Evolutionary conservation across 2,329 filamentous ascomycete species (phyloP), one percentile per base, ranked within the genome.

Genomic region (Mariannaea elegans): DNA sequence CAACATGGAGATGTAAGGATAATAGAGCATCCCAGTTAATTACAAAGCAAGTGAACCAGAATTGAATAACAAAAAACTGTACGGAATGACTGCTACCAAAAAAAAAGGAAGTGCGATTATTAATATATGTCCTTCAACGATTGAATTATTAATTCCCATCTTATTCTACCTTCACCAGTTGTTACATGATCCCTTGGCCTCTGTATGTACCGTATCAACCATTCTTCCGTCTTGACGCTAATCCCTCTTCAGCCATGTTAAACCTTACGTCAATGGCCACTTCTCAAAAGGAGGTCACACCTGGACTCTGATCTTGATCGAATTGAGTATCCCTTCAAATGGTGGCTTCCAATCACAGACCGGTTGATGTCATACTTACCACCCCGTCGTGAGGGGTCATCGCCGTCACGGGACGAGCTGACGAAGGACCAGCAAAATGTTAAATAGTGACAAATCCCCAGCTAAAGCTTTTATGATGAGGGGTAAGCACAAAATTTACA

Each of bases 381-480:
- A 13, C 41, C 24, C 47, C 48, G 42, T 12, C 58, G 54, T 61
- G 58, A 61, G 58, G 58, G 58, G 58, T 61, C 36, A 39, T 19
- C 44, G 41, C 19, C 44, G 44, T 61, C 58, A 61, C 53, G 53
- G 45, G 58, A 56, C 52, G 39, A 41, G 13, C 13, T 16, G 19
- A 7, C 16, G 7, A 21, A 13, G 18, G 21, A 10, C 18, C 36
- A 16, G 31, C 19, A 21, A 32, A 42, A 27, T 36, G 10, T 48
- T 52, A 56, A 52, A 57, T 48, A 56, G 19, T 9, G 14, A 13
- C 23, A 10, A n/a, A n/a, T 19, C 38, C 46, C 45, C 38, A 38
- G 34, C 12, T 19, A 9, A 9, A 19, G 32, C n/a, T n/a, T n/a
- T n/a, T n/a, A n/a, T n/a, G 8, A 44, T 31, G 45, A 39, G 45